Base-by-base conservation (phyloP, 305 asterid genomes). In the Withania somnifera region DNA sequence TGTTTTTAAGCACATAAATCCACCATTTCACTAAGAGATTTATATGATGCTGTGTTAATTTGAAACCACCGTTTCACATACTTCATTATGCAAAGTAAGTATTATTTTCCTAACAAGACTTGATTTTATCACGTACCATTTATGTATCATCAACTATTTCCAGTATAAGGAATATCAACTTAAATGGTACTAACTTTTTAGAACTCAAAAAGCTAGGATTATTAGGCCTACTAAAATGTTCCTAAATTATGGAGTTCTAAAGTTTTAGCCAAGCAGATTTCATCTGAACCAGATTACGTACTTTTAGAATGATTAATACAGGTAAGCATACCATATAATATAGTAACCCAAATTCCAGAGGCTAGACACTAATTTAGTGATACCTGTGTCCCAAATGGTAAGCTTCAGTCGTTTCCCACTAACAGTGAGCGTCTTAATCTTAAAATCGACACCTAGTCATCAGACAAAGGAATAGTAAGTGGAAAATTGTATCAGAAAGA, bases 331-430 rank as follows among this genome's bases (percentile, higher is more conserved):
- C 58, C 42, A 9, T 14, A 24, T 24, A 26, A 73, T 57, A 67
- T 40, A 30, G 28, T 13, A 81, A 82, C 30, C 32, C 17, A 54
- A 77, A 84, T 36, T 54, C 63, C 53, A 51, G 56, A 4, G 81
- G n/a, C 36, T n/a, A 60, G 11, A 69, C 53, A 50, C 19, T 34
- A 42, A 14, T 82, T 30, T 69, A 50, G 36, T 42, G 73, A 82
- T 84, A 90, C 98, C 98, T 26, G 98, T 94, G 88, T 94, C 98
- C 98, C 98, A 94, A 53, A 94, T 92, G 42, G 98, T 94, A 61
- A 94, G 97, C 94, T 94, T 94, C 88, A 92, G 79, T 80, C 80
- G 88, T 82, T 91, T 91, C 52, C 91, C 97, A 57, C 89, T 94
- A 67, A 91, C 94, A 9, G 90, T 88, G 82, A 93, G 90, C 66